Evolutionary conservation across 257 asterid genomes (phyloP), one percentile per base, ranked within the genome.

Genomic region (Dorcoceras hygrometricum): DNA sequence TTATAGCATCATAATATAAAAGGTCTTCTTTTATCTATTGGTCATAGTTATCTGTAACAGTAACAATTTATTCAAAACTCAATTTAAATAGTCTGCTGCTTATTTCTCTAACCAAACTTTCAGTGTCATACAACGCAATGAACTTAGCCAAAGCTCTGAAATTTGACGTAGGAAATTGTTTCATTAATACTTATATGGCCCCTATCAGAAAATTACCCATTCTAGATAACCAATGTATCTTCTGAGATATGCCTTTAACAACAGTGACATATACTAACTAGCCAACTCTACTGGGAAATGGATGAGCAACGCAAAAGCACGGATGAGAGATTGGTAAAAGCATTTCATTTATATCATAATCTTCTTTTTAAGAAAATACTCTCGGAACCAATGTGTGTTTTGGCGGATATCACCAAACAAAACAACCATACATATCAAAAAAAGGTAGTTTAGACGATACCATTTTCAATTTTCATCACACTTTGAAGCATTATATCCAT

Each of bases 401-500:
- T 57, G 66, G 5, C 59, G 58, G 48, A 18, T 39, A 36, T 39
- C 25, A 67, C 14, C 2, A 48, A 54, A 26, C 39, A 61, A 74
- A 14, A 67, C 36, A 18, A 68, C 57, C 18, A 27, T 39, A 25
- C 11, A 36, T 18, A 1, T 27, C 26, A 28, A 55, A 19, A 66
- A 64, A 58, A 61, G 19, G 66, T 2, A 26, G 23, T 7, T 23
- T 19, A 63, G 62, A 74, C 16, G 73, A 57, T 83, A 93, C 99
- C 99, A 19, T 93, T 83, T 73, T 93, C 97, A 25, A 93, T 84
- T 75, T 93, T 93, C 82, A 81, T 82, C 19, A 93, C 91, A 55
- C 99, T 93, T 68, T 90, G 99, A 62, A 93, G 97, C 99, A 93
- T 93, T n/a, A 66, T 71, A 1, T 90, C 99, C 96, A 93, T 93